Percentiles rank a stretch among this genome's conserved stretches.
These are phyloP conservation scores for Plectosphaerella sp. DNA, from an alignment of 2,329 filamentous ascomycete species.

Conservation along the genomic window DNA sequence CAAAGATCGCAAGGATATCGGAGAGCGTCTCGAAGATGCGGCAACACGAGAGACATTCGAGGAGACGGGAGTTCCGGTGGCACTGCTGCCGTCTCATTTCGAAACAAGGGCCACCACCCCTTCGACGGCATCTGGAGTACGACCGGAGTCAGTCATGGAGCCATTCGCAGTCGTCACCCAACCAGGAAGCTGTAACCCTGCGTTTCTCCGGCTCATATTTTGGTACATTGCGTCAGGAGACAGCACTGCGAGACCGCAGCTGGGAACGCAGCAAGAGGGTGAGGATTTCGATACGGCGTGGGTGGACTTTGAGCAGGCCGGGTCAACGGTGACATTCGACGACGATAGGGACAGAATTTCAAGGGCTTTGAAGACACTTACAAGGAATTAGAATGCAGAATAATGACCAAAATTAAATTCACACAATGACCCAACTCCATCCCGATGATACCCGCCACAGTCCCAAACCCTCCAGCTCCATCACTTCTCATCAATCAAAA, in stretches of 20 bases:
- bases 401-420: too few species aligned
- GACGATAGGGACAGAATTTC: neutral
- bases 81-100: neutral
- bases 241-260: neutral
- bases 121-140: neutral
- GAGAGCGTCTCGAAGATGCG: constrained; percentile 7
- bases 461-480: too few species aligned
- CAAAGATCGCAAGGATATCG: constrained; percentile 13
- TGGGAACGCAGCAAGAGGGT: constrained; percentile 6
- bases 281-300: constrained; percentile 8
- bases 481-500: too few species aligned
- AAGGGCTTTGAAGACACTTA: too few species aligned
- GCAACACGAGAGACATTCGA: constrained; percentile 13
- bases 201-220: constrained; percentile 5
- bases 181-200: neutral
- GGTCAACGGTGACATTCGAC: constrained; percentile 2
- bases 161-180: constrained; percentile 7
- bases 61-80: constrained; percentile 7
- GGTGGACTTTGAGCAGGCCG: neutral
- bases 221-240: constrained; percentile 6
- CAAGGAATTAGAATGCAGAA: too few species aligned
- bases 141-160: neutral
- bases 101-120: constrained; percentile 1
- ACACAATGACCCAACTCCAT: too few species aligned
- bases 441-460: too few species aligned